These are phyloP conservation scores for Boletellus deceptivus DNA, from an alignment of 1,284 basidiomycete genomes.

Conservation along the genomic window DNA sequence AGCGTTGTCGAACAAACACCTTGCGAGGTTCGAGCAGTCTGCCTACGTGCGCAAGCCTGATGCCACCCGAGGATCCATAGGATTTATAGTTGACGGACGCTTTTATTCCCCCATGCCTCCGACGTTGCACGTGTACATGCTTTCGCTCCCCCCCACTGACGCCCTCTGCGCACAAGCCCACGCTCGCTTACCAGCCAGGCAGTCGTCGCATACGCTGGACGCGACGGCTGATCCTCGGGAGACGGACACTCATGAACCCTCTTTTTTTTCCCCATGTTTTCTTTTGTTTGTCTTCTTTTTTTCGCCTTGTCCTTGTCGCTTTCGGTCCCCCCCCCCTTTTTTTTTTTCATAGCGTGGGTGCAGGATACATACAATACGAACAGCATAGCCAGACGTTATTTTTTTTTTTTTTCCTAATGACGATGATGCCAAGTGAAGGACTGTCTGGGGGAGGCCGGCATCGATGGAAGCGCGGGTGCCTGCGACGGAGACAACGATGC, in stretches of 20 bases:
- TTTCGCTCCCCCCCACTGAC: conserved; percentile 2
- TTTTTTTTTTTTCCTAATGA: conserved; percentile 19
- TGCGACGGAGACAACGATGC: not conserved
- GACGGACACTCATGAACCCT: conserved; percentile 25
- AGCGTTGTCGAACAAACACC: conserved; percentile 14
- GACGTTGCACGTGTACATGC: conserved; percentile 12
- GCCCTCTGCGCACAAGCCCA: conserved; percentile 4
- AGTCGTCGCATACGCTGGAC: conserved; percentile 21
- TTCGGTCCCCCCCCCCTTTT: not conserved
- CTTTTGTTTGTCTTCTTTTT: no score
- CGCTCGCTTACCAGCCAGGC: conserved; percentile 20
- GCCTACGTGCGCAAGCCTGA: conserved; percentile 14
- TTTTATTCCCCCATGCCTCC: conserved; percentile 16
- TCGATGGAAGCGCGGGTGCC: conserved; percentile 14
- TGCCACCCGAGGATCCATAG: conserved; percentile 16
- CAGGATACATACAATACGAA: conserved; percentile 29
- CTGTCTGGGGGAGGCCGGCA: conserved; percentile 21
- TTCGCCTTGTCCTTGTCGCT: conserved; percentile 7
- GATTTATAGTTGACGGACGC: conserved; percentile 23
- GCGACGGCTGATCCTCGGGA: conserved; percentile 16
- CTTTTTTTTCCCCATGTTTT: conserved; percentile 11
- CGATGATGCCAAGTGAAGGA: conserved; percentile 14
- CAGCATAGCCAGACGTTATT: conserved; percentile 12
- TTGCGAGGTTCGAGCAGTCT: conserved; percentile 21
- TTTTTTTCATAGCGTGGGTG: conserved; percentile 12